A percentile compares a stretch with the other conserved stretches of the same genome.
Conservation (phyloP, 2,329 filamentous ascomycete genomes). For the Botryotinia calthae region DNA sequence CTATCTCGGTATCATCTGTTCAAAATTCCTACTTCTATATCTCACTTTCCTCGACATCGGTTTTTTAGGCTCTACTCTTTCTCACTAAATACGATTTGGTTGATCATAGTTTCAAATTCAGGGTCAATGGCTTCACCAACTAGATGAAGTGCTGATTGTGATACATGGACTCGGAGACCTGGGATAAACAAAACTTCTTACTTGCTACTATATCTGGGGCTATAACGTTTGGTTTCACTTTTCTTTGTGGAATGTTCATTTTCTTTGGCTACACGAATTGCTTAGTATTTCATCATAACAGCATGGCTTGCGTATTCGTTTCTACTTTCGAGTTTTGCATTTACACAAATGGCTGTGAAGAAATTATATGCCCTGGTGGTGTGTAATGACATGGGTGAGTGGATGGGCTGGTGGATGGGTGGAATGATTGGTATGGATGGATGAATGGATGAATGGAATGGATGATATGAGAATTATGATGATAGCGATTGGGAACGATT, state of each 20-base stretch:
- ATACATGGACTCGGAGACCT: neutral
- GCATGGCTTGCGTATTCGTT: neutral
- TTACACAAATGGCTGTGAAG: neutral
- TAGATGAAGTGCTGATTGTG: neutral
- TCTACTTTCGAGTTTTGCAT: neutral
- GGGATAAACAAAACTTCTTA: neutral
- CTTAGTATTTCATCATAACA: neutral
- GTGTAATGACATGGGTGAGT: neutral
- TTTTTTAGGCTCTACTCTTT: neutral
- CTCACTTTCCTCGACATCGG: neutral
- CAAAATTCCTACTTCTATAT: neutral
- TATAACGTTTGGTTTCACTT: neutral
- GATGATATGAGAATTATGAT: neutral
- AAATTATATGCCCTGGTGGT: conserved; percentile 12
- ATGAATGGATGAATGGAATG: neutral
- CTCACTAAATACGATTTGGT: conserved; percentile 1
- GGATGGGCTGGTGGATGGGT: too few relatives aligned
- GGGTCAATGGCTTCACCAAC: conserved; percentile 7
- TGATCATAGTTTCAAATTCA: conserved; percentile 2
- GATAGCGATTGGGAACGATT: neutral
- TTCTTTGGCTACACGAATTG: neutral
- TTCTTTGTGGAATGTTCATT: neutral
- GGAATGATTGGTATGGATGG: neutral
- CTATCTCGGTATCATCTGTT: neutral
- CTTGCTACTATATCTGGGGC: conserved; percentile 10